Evolutionary conservation across 169 alveolate species (phyloP).

Genomic region (Plasmodium reichenowi): DNA sequence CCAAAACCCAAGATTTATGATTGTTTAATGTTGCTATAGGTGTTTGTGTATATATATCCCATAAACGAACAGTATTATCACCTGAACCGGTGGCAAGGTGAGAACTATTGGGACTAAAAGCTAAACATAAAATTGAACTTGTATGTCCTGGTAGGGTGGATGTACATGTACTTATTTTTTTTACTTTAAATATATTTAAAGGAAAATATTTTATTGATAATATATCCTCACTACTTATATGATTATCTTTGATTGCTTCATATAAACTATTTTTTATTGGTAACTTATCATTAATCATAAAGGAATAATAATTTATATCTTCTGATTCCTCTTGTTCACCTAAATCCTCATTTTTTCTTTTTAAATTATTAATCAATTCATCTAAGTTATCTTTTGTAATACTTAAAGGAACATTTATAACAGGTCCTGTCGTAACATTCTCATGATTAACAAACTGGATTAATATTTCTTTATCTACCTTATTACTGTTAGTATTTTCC

Average conservation of each 20-base stretch:
- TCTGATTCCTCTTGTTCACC: conserved; percentile 77
- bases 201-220: conserved; percentile 87
- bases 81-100: conserved; percentile 95
- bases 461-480: conserved; percentile 31
- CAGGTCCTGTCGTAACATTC: conserved; percentile 69
- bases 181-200: conserved; percentile 87
- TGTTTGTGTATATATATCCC: conserved; percentile 96
- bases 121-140: conserved; percentile 90
- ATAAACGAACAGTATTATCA: conserved; percentile 93
- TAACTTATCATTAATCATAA: conserved; percentile 82
- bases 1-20: conserved; percentile 95
- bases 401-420: conserved; percentile 71
- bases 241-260: conserved; percentile 78
- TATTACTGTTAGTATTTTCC: neutral
- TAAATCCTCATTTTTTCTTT: conserved; percentile 66
- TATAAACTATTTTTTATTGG: conserved; percentile 81
- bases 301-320: conserved; percentile 77
- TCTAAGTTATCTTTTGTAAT: conserved; percentile 84
- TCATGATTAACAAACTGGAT: conserved; percentile 75
- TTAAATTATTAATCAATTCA: conserved; percentile 79
- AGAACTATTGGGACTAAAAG: conserved; percentile 94
- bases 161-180: conserved; percentile 93
- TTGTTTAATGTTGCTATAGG: conserved; percentile 92
- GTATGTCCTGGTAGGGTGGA: conserved; percentile 94
- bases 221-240: conserved; percentile 85